Evolutionary conservation across 345 rosid species (phyloP), one percentile per base, ranked within the genome.

Genomic region (Excoecaria cochinchinensis): DNA sequence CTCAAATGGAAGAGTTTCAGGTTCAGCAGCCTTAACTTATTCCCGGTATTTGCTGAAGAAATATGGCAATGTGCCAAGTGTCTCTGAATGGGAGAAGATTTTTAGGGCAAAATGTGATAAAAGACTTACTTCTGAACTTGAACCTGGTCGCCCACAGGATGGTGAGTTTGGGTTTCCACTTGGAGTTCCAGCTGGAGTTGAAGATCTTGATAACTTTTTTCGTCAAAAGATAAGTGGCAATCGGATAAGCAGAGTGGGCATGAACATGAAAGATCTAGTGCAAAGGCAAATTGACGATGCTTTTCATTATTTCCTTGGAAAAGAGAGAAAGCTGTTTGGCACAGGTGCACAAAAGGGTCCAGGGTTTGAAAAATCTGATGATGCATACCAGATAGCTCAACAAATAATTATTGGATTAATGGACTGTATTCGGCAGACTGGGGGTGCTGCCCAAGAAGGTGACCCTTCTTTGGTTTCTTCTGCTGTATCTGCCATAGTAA

Each of bases 361-460:
- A 46, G 80, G 78, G 42, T 19, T 83, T 70, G 97, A 93, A 74
- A 95, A 89, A 76, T 83, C 81, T 53, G 96, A 90, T 70, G 92
- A 90, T 69, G 95, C 86, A 73, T 86, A 81, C 86, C 95, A 88
- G 82, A 84, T 87, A 67, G 95, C 98, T 72, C 97, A 96, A 74
- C 97, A 89, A 78, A 92, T 93, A 72, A 84, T 89, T 74, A 63
- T 78, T 73, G 97, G 85, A 67, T 76, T 96, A 64, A 81, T 86
- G 97, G 97, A 92, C 3, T 91, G 95, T 80, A 87, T 96, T 69
- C 87, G 83, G 82, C 98, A 96, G 84, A 91, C 91, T 24, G 97
- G 95, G 38, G 98, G 99, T 76, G 98, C 99, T 79, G 91, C 95
- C 68, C 99, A 96, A 75, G 99, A 96, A 83, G 97, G 99, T 25